Conservation (phyloP, 805 yeast species). For the Kazachstania kunashirensis region DNA sequence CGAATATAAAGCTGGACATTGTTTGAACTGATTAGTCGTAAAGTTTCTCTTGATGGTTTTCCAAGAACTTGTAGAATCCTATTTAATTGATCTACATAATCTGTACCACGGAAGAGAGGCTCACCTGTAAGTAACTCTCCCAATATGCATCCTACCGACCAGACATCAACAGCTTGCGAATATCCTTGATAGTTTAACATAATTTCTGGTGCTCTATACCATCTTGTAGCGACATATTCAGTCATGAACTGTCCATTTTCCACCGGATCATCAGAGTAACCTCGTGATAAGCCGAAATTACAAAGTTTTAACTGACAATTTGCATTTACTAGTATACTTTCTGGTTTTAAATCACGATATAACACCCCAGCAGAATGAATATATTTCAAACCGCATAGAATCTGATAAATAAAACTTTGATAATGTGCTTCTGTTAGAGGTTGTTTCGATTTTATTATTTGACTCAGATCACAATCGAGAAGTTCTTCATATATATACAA, state of each 20-base stretch:
- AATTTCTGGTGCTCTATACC: slow-evolving; percentile 98
- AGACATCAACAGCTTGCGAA: slow-evolving; percentile 89
- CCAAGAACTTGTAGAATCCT: slow-evolving; percentile 80
- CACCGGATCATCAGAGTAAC: slow-evolving; percentile 69
- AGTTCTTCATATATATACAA: slow-evolving; percentile 87
- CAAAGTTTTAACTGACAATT: slow-evolving; percentile 94
- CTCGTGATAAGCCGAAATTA: slow-evolving; percentile 95
- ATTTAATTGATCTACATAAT: slow-evolving; percentile 88
- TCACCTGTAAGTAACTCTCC: slow-evolving; percentile 90
- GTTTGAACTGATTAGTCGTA: slow-evolving; percentile 62
- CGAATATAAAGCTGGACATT: slow-evolving; percentile 88
- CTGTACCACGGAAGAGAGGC: slow-evolving; percentile 89
- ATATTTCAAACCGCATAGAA: slow-evolving; percentile 79
- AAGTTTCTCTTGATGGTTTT: slow-evolving; percentile 68
- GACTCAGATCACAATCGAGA: slow-evolving; percentile 98
- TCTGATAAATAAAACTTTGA: slow-evolving; percentile 87
- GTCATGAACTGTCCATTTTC: slow-evolving; percentile 86
- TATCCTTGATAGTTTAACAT: slow-evolving; percentile 90
- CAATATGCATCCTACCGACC: slow-evolving; percentile 96
- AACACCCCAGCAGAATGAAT: slow-evolving; percentile 86
- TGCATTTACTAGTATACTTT: slow-evolving; percentile 83
- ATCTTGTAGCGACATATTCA: slow-evolving; percentile 93
- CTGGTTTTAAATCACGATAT: slow-evolving; percentile 91
- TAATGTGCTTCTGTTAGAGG: slow-evolving; percentile 88
- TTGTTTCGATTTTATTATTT: slow-evolving; percentile 86